Evolutionary conservation across 192 early-diverging fungal species (phyloP).

Genomic region (Coemansia sp.): DNA sequence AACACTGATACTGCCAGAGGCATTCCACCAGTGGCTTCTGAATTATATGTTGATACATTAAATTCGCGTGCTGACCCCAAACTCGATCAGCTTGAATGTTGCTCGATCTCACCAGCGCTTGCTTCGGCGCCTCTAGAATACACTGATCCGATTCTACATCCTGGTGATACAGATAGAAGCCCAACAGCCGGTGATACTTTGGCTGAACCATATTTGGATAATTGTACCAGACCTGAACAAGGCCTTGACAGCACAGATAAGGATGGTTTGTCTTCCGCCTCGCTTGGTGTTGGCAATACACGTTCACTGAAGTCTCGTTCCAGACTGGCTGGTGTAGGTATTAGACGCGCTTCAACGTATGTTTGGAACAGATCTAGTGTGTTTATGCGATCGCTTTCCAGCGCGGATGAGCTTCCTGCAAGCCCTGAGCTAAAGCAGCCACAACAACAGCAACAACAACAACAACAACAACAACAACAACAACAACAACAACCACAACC

Average conservation of each 20-base stretch:
- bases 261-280: conserved; percentile 3
- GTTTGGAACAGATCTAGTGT: conserved; percentile 51
- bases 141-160: not conserved
- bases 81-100: not conserved
- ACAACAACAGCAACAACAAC: conserved; percentile 9
- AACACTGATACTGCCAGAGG: not conserved
- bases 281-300: conserved; percentile 16
- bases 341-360: conserved; percentile 51
- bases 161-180: not conserved
- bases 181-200: not conserved
- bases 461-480: conserved; percentile 6
- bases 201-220: not conserved
- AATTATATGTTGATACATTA: conserved; percentile 16
- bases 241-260: not conserved
- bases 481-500: not conserved
- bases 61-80: not conserved
- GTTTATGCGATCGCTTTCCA: conserved; percentile 46
- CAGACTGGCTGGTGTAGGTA: conserved; percentile 40
- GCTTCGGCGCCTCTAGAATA: conserved; percentile 10
- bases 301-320: conserved; percentile 44
- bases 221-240: not conserved
- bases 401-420: conserved; percentile 41
- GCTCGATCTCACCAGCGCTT: conserved; percentile 3
- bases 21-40: not conserved
- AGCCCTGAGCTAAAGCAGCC: not conserved